Percentiles rank a stretch among this genome's conserved stretches.
Evolutionary conservation across 73 alveolate genomes (phyloP).

Genomic region (Tetrahymena thermophila): DNA sequence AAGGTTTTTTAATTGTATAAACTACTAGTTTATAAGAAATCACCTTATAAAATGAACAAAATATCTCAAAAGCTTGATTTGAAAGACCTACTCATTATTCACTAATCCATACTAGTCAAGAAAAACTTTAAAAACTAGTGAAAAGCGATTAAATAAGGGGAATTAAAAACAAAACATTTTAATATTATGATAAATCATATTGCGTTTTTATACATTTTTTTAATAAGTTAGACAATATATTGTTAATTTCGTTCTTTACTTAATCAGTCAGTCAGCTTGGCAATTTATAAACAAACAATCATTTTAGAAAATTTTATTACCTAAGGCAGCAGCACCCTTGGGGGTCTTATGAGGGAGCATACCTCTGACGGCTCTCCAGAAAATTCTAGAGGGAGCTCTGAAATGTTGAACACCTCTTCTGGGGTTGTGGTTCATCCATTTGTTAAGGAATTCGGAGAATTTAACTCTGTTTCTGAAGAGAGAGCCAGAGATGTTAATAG

Average conservation of each 20-base stretch:
- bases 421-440: conserved; percentile 95
- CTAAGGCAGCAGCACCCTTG: conserved; percentile 94
- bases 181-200: neutral
- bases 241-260: neutral
- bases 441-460: conserved; percentile 79
- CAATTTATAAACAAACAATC: neutral
- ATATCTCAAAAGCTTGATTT: neutral
- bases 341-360: conserved; percentile 94
- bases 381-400: conserved; percentile 93
- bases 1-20: neutral
- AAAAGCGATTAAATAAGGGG: neutral
- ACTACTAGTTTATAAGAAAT: neutral
- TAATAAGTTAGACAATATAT: neutral
- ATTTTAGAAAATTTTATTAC: neutral
- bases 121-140: neutral
- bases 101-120: neutral
- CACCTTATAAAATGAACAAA: neutral
- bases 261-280: neutral
- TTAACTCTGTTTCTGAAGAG: conserved; percentile 43
- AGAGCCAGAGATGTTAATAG: conserved; percentile 56
- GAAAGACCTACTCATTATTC: neutral
- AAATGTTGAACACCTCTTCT: conserved; percentile 92
- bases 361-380: conserved; percentile 92
- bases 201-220: neutral
- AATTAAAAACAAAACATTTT: neutral